Conservation (phyloP, 176 grass and related monocot species). For the Oryza longistaminata region DNA sequence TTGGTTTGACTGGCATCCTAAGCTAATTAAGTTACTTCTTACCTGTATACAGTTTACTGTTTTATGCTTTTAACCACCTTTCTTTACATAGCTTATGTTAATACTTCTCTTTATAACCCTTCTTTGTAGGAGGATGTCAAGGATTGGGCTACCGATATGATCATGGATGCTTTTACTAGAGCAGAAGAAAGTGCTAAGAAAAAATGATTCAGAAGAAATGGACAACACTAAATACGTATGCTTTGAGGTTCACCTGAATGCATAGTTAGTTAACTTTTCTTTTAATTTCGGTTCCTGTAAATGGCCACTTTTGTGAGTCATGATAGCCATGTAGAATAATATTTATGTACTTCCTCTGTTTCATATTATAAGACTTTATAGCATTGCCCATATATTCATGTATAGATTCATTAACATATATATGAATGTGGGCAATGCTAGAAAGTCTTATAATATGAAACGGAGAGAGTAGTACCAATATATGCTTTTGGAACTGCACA, state of each 20-base stretch:
- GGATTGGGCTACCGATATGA: conserved; percentile 77
- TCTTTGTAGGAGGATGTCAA: conserved; percentile 72
- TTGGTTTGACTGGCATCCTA: not conserved
- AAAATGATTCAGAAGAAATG: conserved; percentile 45
- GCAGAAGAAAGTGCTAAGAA: conserved; percentile 75
- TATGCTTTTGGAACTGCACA: not conserved
- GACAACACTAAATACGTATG: not conserved
- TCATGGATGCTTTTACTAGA: conserved; percentile 72
- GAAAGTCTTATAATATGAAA: no score
- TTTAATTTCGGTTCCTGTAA: not conserved
- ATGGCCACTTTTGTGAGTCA: not conserved
- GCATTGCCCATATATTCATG: no score
- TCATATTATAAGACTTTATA: no score
- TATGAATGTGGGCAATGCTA: no score
- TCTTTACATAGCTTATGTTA: not conserved
- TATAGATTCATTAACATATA: no score
- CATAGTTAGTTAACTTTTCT: not conserved
- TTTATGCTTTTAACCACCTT: not conserved
- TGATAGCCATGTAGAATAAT: not conserved
- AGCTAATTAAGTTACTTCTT: not conserved
- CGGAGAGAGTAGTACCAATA: no score
- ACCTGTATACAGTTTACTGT: not conserved
- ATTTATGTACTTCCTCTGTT: not conserved
- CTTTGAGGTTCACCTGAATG: not conserved
- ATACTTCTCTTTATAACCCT: not conserved